These are phyloP conservation scores for Talaromyces trachyspermus DNA, from an alignment of 495 filamentous ascomycete genomes.

Conservation along the genomic window DNA sequence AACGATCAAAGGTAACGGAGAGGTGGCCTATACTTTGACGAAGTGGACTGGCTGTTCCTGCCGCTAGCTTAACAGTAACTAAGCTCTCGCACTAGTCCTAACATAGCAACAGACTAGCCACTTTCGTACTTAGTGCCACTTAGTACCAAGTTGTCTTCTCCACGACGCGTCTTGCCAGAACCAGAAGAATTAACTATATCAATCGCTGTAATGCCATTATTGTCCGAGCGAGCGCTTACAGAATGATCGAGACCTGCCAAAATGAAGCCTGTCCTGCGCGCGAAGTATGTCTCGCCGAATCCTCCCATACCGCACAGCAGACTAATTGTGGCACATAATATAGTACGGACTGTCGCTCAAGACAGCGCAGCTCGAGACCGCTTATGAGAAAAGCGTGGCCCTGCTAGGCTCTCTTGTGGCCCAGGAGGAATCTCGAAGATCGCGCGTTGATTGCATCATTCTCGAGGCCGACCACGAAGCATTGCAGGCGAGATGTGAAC, in stretches of 20 bases:
- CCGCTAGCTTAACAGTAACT: background rate
- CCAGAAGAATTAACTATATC: too few species aligned
- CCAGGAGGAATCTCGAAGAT: slow-evolving; percentile 58
- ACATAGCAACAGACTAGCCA: too few species aligned
- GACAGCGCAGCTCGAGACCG: slow-evolving; percentile 51
- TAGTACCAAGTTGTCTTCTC: background rate
- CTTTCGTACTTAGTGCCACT: too few species aligned
- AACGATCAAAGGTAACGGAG: slow-evolving; percentile 6
- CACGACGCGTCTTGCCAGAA: too few species aligned
- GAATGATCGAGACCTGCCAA: slow-evolving; percentile 11
- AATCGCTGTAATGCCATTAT: too few species aligned
- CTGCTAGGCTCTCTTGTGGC: slow-evolving; percentile 54
- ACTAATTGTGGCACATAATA: background rate
- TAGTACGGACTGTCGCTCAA: slow-evolving; percentile 40
- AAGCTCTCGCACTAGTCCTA: too few species aligned
- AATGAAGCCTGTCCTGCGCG: slow-evolving; percentile 11
- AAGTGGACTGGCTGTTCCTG: background rate
- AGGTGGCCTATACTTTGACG: slow-evolving; percentile 24
- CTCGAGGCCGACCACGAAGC: slow-evolving; percentile 65
- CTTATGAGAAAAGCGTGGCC: slow-evolving; percentile 53
- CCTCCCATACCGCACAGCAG: background rate
- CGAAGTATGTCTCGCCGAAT: slow-evolving; percentile 19
- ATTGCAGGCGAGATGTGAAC: slow-evolving; percentile 51
- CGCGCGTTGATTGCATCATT: slow-evolving; percentile 58
- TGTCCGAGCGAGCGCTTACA: too few species aligned